Conservation (phyloP, 192 early-diverging fungal genomes). For the Anaeromyces robustus region DNA sequence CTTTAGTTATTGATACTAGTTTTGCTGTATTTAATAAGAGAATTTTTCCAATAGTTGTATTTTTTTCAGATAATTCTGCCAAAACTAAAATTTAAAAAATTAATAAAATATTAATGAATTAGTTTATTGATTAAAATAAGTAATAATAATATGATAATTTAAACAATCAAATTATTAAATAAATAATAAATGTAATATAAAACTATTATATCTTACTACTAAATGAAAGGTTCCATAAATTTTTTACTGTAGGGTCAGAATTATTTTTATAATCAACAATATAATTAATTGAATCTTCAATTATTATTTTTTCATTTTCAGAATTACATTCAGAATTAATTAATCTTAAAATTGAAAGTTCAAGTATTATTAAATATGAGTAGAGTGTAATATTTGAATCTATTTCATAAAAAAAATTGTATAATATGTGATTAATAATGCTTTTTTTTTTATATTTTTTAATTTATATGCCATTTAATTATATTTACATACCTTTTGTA, state of each 20-base stretch:
- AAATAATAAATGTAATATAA: too few relatives aligned
- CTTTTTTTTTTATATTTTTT: too few relatives aligned
- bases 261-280: background rate
- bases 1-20: background rate
- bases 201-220: background rate
- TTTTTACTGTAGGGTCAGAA: background rate
- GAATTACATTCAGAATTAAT: background rate
- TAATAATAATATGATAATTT: too few relatives aligned
- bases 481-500: background rate
- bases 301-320: background rate
- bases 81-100: background rate
- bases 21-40: background rate
- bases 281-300: background rate
- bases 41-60: background rate
- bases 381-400: background rate
- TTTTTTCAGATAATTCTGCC: background rate
- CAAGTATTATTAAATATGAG: background rate
- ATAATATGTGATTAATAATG: too few relatives aligned
- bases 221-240: background rate
- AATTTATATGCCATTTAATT: too few relatives aligned
- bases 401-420: background rate
- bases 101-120: too few relatives aligned
- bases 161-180: too few relatives aligned
- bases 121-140: too few relatives aligned
- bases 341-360: background rate